Evolutionary conservation across 768 basidiomycete genomes (phyloP).

Genomic region (Pleurotus sapidus): DNA sequence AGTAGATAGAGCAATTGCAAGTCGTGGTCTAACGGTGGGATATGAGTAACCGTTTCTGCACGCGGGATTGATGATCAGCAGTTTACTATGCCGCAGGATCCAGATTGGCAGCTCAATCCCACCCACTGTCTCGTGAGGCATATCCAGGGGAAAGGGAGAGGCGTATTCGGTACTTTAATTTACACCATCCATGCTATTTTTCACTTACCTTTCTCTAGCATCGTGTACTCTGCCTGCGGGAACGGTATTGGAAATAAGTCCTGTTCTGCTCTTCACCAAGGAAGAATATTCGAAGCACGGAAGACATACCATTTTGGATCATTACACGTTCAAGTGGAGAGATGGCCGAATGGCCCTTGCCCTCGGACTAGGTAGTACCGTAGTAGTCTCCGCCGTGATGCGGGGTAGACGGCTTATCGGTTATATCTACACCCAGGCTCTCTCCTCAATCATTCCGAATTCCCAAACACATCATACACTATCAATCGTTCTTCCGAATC

Average conservation of each 20-base stretch:
- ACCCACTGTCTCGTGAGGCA: constrained; percentile 46
- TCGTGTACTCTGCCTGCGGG: constrained; percentile 50
- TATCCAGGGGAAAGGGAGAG: constrained; percentile 50
- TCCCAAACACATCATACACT: constrained; percentile 68
- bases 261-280: constrained; percentile 72
- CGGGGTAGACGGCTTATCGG: no score
- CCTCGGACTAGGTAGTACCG: constrained; percentile 62
- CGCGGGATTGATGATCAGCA: no score
- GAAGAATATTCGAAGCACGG: constrained; percentile 69
- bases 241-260: constrained; percentile 79
- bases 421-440: constrained; percentile 48
- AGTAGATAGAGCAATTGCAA: no score
- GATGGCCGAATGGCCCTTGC: constrained; percentile 77
- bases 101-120: constrained; percentile 35
- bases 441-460: constrained; percentile 73
- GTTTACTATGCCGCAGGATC: no score
- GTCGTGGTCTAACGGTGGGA: no score
- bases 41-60: no score
- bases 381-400: no score
- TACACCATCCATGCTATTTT: background rate
- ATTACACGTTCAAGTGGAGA: constrained; percentile 76
- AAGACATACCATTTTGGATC: constrained; percentile 61
- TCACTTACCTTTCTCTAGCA: constrained; percentile 29
- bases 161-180: constrained; percentile 54
- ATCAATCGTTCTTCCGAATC: constrained; percentile 52